Evolutionary conservation across 23 red algal species (phyloP).

Genomic region (Agarophyton chilense): DNA sequence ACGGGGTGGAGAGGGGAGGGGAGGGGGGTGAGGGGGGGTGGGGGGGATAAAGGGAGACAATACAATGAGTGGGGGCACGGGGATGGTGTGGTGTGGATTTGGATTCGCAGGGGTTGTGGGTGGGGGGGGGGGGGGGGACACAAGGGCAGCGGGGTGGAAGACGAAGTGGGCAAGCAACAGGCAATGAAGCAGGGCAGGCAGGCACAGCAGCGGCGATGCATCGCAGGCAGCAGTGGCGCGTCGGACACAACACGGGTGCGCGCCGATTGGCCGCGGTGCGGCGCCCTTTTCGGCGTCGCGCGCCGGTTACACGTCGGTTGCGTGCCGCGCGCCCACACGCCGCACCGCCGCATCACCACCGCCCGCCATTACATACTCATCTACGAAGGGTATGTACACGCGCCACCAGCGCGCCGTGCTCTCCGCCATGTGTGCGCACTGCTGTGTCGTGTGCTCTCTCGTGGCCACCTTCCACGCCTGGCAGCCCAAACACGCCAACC

Average conservation of each 20-base stretch:
- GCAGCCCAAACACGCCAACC: too few species aligned
- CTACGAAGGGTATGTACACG: neutral
- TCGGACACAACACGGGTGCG: neutral
- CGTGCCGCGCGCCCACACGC: neutral
- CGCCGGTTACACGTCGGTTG: constrained; percentile 18
- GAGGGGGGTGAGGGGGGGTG: neutral
- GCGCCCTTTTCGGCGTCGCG: neutral
- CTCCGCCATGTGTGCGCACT: neutral
- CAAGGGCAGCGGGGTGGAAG: neutral
- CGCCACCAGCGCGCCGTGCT: neutral
- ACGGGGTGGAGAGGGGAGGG: neutral
- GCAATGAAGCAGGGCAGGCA: neutral
- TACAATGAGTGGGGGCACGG: neutral
- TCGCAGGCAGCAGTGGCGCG: constrained; percentile 11
- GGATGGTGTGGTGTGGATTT: neutral
- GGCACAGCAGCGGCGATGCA: neutral
- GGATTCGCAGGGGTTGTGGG: neutral
- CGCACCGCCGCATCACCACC: neutral
- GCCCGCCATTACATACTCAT: neutral
- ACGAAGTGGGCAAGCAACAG: neutral
- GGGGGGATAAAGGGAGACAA: neutral
- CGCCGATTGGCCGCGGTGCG: neutral
- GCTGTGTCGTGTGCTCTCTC: too few species aligned
- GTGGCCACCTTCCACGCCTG: too few species aligned
- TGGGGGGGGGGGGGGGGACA: neutral